A percentile compares a stretch with the other conserved stretches of the same genome.
phyloP scores from a whole-genome alignment of 768 basidiomycete species.

The Amanita rimosa region DNA sequence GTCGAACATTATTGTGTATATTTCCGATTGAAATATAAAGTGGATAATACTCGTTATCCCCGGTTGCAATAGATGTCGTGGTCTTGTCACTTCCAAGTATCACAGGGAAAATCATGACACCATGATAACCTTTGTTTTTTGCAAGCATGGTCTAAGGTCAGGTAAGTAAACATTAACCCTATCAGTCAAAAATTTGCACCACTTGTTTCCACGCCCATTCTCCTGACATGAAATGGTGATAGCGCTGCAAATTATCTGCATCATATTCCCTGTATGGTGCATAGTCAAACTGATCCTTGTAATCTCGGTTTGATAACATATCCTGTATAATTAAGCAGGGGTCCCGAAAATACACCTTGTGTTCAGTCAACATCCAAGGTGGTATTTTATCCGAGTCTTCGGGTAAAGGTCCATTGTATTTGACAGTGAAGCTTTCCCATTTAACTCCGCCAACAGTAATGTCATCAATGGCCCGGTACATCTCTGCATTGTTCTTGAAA shows the following conservation, averaged over 20 bases:
- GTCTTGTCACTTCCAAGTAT: no score
- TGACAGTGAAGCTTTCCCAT: slow-evolving; percentile 15
- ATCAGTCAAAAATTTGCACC: no score
- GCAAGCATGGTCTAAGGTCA: no score
- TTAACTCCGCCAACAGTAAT: slow-evolving; percentile 13
- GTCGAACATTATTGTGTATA: no score
- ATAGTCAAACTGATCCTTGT: neutral
- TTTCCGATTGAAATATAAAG: no score
- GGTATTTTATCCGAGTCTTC: slow-evolving; percentile 10
- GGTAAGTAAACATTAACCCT: no score
- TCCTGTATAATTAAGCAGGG: neutral
- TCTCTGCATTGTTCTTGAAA: slow-evolving; percentile 12
- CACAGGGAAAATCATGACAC: no score
- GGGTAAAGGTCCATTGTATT: slow-evolving; percentile 10
- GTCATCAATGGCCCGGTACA: slow-evolving; percentile 18
- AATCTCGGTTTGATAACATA: neutral
- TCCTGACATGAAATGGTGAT: slow-evolving; percentile 6
- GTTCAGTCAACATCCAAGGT: neutral
- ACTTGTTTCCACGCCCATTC: slow-evolving; percentile 9
- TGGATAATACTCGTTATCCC: no score
- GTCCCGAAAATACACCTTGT: neutral
- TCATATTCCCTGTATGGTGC: neutral
- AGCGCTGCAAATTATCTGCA: neutral
- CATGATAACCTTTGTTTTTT: no score
- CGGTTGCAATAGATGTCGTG: no score